Base-by-base conservation (phyloP, 202 grass and related monocot genomes). In the Saccharum hybrid region DNA sequence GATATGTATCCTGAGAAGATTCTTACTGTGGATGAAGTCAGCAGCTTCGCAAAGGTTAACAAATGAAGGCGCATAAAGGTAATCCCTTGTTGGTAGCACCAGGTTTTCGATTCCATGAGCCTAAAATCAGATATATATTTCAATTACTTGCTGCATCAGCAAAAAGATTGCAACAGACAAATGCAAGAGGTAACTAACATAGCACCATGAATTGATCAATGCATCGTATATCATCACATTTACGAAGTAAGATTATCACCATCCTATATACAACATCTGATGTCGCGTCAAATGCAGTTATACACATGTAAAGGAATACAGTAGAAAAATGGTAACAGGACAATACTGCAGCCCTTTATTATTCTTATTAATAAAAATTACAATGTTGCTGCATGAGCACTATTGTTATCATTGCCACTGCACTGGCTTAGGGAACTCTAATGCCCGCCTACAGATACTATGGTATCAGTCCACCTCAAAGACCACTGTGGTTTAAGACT, bases 21-120 rank as follows among this genome's bases (percentile, higher is more conserved):
- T 33, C 96, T 84, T 96, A 98, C 91, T 82, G 71, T 92, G 89
- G 73, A 98, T 94, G 83, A 98, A 98, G 63, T 98, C 89, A 48
- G 79, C 86, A 66, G 93, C 96, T 83, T 67, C 74, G 69, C 93
- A 90, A 41, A 96, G 90, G 67, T 96, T 89, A 57, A 75, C 89
- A 61, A 98, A 69, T n/a, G 91, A 96, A 3, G 96, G 96, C 10
- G 96, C 96, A 56, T 96, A 98, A 63, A 98, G 93, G 84, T 98
- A 98, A 90, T 98, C 96, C 88, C 96, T 90, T 31, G 96, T 98
- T 63, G 96, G 91, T 82, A 98, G 85, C 51, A 94, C 78, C 85
- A 98, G 71, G 76, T 96, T 91, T 82, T 96, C 84, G 43, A 98
- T 96, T 72, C 91, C 96, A 84, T 96, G 75, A 85, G 79, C 87